These are phyloP conservation scores for Tagetes erecta DNA, from an alignment of 129 eudicot genomes.

Conservation along the genomic window DNA sequence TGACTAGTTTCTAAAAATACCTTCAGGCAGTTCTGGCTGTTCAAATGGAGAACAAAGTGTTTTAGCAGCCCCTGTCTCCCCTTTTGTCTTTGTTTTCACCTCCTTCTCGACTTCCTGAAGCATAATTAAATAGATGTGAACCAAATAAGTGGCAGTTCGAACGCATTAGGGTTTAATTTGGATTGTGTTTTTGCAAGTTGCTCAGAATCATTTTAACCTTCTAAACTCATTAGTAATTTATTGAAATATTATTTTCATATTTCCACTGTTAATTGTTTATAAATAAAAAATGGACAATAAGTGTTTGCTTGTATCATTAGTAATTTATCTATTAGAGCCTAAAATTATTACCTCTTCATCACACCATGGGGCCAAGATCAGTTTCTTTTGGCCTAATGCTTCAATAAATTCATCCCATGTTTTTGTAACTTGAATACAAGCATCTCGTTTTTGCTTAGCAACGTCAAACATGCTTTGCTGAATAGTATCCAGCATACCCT, in stretches of 20 bases:
- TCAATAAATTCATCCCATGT: conserved; percentile 80
- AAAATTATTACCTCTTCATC: conserved; percentile 56
- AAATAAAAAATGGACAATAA: background rate
- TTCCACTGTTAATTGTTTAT: background rate
- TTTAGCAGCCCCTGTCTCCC: conserved; percentile 70
- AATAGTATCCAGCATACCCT: conserved; percentile 47
- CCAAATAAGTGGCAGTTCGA: background rate
- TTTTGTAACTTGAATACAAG: conserved; percentile 57
- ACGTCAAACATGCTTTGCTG: conserved; percentile 63
- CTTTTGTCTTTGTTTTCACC: conserved; percentile 68
- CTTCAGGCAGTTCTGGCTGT: conserved; percentile 68
- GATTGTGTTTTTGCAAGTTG: background rate
- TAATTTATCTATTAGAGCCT: background rate
- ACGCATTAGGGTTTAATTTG: background rate
- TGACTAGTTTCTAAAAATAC: conserved; percentile 32
- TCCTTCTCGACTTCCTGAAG: conserved; percentile 74
- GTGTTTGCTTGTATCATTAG: conserved; percentile 2
- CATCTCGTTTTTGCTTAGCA: conserved; percentile 79
- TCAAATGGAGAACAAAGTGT: conserved; percentile 70
- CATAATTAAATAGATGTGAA: conserved; percentile 27
- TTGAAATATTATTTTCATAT: background rate
- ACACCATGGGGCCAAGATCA: conserved; percentile 93
- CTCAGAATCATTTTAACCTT: background rate
- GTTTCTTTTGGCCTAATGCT: conserved; percentile 64
- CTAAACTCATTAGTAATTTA: background rate